Evolutionary conservation across 2,329 filamentous ascomycete species (phyloP), one percentile per base, ranked within the genome.

Genomic region (Malbranchea cinnamomea): DNA sequence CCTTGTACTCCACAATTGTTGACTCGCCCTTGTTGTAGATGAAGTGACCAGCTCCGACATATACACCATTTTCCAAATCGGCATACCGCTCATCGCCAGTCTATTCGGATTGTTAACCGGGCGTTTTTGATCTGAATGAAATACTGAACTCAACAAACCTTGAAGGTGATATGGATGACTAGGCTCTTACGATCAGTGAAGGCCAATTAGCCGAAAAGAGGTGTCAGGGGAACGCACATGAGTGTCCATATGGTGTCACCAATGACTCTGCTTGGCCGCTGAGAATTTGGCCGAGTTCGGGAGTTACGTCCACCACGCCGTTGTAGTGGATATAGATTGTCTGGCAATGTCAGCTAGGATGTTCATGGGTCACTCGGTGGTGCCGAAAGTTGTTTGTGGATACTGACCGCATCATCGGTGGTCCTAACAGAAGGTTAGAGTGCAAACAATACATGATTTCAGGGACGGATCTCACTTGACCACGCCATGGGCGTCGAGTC

Each of bases 41-140:
- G 41, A 62, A 59, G 6, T 48, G 51, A 8, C 56, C 57, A 20
- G 53, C 43, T 3, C 45, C 57, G 15, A 59, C 54, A 32, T 57
- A 60, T 3, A 57, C 44, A 3, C 47, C 41, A 27, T 44, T 49
- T 32, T 62, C 58, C 5, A 62, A 49, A 5, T 44, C 45, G 37
- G 59, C 58, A 37, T 59, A 55, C 30, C 48, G 46, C 31, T 51
- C 48, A 26, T 55, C 46, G n/a, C 56, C 57, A 8, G 57, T 60
- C 49, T 58, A 32, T 13, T 19, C 16, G 16, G 17, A 22, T 32
- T 22, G 14, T 6, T 34, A 30, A 26, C 14, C n/a, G 16, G 3
- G 17, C 23, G 16, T 12, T 4, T n/a, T 24, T 26, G 15, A 26
- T 11, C 6, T 12, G 15, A n/a, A 30, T 12, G n/a, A 6, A 13